Base-by-base conservation (phyloP, 169 alveolate species). In the Prorocentrum cordatum region DNA sequence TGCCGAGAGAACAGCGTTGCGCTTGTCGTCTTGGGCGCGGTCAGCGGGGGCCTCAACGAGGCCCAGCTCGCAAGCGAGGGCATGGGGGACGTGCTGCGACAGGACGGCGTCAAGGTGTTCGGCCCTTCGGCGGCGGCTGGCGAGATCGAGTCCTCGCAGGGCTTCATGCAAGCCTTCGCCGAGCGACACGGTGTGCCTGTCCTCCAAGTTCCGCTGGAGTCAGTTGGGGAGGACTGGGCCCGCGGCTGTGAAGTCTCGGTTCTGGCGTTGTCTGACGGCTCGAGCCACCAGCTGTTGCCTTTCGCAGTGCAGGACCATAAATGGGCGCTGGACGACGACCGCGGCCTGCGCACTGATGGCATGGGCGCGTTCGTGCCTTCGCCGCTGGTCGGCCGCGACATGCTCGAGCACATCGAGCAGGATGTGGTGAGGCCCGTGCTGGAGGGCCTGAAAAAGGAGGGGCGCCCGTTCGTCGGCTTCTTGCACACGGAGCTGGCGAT, bases 351-450 rank as follows among this genome's bases (percentile, higher is more conserved):
- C 90, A 80, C 90, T 29, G 90, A 35, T 54, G 90, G 90, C 24
- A 80, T 80, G 90, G 90, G 90, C 5, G 90, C 90, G 50, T 61
- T 80, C 35, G 90, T 79, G 9, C 90, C 90, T 6, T 42, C 90
- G 10, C 90, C 90, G 12, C 64, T 24, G 24, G 26, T 50, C n/a
- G 9, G n/a, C 9, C 16, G n/a, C 16, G 54, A 9, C 16, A 12
- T 42, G 54, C 9, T 42, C 9, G 54, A 9, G 16, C 54, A 42
- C 9, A 16, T 42, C 54, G 54, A 42, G 54, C 54, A 42, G 16
- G 54, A 42, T 9, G 54, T 42, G n/a, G 9, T 42, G 9, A 12
- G n/a, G 9, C 54, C 54, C 16, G 54, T 16, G 54, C 9, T 42
- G 54, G 54, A 42, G 54, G 54, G 54, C 16, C 16, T 42, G n/a